Percentiles rank a stretch among this genome's conserved stretches.
Evolutionary conservation across 2,329 filamentous ascomycete species (phyloP).

Genomic region (Diaporthe longicolla): DNA sequence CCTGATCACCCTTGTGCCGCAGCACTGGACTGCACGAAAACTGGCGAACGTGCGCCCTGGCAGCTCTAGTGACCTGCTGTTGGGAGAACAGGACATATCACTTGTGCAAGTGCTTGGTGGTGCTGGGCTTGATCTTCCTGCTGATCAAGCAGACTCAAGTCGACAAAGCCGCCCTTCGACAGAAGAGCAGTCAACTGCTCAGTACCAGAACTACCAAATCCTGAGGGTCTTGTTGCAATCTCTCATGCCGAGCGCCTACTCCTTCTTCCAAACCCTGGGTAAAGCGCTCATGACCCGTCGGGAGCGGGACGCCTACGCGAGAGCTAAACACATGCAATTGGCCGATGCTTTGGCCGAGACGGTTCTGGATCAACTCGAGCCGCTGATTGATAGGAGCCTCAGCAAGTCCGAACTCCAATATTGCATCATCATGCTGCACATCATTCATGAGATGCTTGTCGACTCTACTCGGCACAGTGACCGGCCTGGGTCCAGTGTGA

Average conservation of each 20-base stretch:
- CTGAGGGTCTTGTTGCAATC: constrained; percentile 84
- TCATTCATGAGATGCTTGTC: constrained; percentile 83
- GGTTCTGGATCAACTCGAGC: constrained; percentile 76
- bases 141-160: constrained; percentile 30
- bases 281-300: constrained; percentile 84
- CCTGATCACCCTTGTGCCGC: constrained; percentile 80
- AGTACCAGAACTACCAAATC: constrained; percentile 81
- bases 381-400: constrained; percentile 61
- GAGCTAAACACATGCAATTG: constrained; percentile 68
- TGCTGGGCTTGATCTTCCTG: constrained; percentile 13
- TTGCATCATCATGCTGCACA: constrained; percentile 84
- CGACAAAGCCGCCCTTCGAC: constrained; percentile 41
- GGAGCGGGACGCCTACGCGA: constrained; percentile 73
- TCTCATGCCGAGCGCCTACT: constrained; percentile 83
- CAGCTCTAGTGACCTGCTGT: constrained; percentile 36
- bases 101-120: constrained; percentile 37
- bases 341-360: constrained; percentile 79
- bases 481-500: constrained; percentile 66
- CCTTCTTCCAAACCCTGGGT: constrained; percentile 88
- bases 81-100: constrained; percentile 32
- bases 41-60: constrained; percentile 43
- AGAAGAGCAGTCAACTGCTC: constrained; percentile 51
- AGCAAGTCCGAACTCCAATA: constrained; percentile 78
- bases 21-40: constrained; percentile 69
- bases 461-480: constrained; percentile 70